Conservation (phyloP, 768 basidiomycete species). For the Russula brevipes region DNA sequence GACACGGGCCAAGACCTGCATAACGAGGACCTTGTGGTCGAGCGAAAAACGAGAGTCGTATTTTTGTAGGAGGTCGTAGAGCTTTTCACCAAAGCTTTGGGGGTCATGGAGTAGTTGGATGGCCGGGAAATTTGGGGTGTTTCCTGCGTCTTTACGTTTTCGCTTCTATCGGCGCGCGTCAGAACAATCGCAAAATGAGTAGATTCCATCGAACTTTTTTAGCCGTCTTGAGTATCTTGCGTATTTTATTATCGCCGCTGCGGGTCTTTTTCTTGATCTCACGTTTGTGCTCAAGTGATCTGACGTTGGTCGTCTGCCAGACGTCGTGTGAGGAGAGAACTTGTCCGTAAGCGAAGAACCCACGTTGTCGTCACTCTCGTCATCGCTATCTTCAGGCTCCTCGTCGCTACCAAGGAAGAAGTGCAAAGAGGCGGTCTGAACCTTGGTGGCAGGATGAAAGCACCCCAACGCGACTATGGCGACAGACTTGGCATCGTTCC, state of each 20-base stretch:
- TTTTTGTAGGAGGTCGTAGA: slow-evolving; percentile 75
- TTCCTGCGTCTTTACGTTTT: slow-evolving; percentile 28
- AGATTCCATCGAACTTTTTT: slow-evolving; percentile 51
- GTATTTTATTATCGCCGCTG: slow-evolving; percentile 74
- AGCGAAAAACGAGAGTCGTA: slow-evolving; percentile 95
- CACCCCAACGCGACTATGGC: slow-evolving; percentile 88
- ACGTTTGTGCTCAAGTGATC: slow-evolving; percentile 75
- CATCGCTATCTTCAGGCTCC: slow-evolving; percentile 64
- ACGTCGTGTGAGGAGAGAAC: slow-evolving; percentile 6
- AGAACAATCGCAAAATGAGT: neutral
- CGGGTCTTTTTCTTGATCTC: slow-evolving; percentile 91
- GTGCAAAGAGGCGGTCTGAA: slow-evolving; percentile 89
- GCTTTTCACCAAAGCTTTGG: slow-evolving; percentile 90
- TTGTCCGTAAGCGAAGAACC: slow-evolving; percentile 19
- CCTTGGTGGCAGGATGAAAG: slow-evolving; percentile 90
- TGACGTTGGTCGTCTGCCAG: slow-evolving; percentile 52
- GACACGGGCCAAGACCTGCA: slow-evolving; percentile 93
- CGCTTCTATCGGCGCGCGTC: slow-evolving; percentile 34
- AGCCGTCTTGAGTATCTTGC: slow-evolving; percentile 64
- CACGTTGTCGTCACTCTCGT: slow-evolving; percentile 56
- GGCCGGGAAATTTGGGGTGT: slow-evolving; percentile 78
- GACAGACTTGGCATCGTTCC: slow-evolving; percentile 89
- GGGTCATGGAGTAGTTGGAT: slow-evolving; percentile 91
- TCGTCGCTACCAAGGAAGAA: slow-evolving; percentile 94
- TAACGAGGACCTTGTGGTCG: slow-evolving; percentile 94